These are phyloP conservation scores for Gnomoniopsis sp. DNA, from an alignment of 2,329 filamentous ascomycete genomes.

Conservation along the genomic window DNA sequence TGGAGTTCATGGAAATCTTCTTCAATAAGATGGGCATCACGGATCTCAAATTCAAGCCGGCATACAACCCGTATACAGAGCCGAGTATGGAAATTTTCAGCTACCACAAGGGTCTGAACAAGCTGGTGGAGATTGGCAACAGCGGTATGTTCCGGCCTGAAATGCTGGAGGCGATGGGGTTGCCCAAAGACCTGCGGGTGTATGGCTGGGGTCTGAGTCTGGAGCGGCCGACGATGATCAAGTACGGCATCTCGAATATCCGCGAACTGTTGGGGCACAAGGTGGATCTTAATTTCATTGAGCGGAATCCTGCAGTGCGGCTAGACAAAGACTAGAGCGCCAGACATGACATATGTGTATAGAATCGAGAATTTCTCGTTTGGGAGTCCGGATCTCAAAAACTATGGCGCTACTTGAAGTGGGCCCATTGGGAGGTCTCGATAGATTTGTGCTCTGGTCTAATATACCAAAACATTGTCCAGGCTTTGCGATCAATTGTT, in stretches of 20 bases:
- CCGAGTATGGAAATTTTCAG: conserved; percentile 98
- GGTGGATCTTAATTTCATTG: conserved; percentile 43
- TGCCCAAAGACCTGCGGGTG: conserved; percentile 86
- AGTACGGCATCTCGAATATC: conserved; percentile 86
- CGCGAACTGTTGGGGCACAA: conserved; percentile 91
- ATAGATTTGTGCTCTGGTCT: neutral
- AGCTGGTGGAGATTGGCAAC: conserved; percentile 97
- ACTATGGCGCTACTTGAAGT: neutral
- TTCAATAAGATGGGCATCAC: conserved; percentile 92
- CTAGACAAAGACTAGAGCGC: conserved; percentile 4
- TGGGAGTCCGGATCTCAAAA: neutral
- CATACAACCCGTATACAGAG: conserved; percentile 88
- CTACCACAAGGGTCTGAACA: conserved; percentile 82
- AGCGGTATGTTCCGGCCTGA: conserved; percentile 98
- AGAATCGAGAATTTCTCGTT: neutral
- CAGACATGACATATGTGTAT: neutral
- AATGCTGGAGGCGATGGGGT: conserved; percentile 92
- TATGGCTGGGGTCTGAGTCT: conserved; percentile 92
- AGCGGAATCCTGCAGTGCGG: conserved; percentile 12
- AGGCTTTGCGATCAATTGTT: neutral
- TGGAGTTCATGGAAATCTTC: conserved; percentile 91
- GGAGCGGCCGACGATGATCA: conserved; percentile 97
- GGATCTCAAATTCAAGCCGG: conserved; percentile 89
- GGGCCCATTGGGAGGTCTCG: neutral
- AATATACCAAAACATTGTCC: neutral